Base-by-base conservation (phyloP, 345 rosid genomes). In the Limnanthes douglasii region DNA sequence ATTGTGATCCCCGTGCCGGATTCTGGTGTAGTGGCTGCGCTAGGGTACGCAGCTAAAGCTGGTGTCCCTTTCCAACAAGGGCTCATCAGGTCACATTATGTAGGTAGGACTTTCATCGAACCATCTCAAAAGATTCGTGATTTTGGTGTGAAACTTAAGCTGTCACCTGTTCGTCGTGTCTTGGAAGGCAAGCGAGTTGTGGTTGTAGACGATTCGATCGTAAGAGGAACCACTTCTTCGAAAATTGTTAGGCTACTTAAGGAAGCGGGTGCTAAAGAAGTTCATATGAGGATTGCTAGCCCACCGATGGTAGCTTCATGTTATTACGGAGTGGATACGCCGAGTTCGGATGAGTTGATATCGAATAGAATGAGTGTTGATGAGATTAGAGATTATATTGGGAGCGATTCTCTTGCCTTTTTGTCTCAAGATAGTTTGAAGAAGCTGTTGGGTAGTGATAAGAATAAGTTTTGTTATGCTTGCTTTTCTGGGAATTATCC, bases 1-100 rank as follows among this genome's bases (percentile, higher is more conserved):
- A 92, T 90, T 9, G 98, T 90, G 61, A 90, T 90, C 17, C 92
- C 95, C 0, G 95, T 90, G 15, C 94, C 98, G 0, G 98, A 90
- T 61, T 84, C 98, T 4, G 98, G 98, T 0, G 94, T 90, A 2
- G 98, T 84, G 43, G 92, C 98, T 37, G 95, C 98, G 6, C 75
- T 80, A 0, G 98, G 95, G 4, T 84, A 84, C 26, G 86, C 98
- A 0, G 77, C 72, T 2, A 84, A 80, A 47, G 79, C 85, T 0
- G 92, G 95, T 5, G 95, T 80, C 1, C 56, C 92, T 5, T 90
- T 79, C 57, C 86, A 90, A 18, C 94, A 72, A 21, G 98, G 98
- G 2, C 13, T 84, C 50, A 84, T 90, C 4, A 72, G 98, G 59
- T 84, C 98, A 12, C 98, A 90, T 50, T 76, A 90, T 56, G 94